Percentiles rank a stretch among this genome's conserved stretches.
Conservation (phyloP, 768 basidiomycete species). For the Leucocoprinus birnbaumii region DNA sequence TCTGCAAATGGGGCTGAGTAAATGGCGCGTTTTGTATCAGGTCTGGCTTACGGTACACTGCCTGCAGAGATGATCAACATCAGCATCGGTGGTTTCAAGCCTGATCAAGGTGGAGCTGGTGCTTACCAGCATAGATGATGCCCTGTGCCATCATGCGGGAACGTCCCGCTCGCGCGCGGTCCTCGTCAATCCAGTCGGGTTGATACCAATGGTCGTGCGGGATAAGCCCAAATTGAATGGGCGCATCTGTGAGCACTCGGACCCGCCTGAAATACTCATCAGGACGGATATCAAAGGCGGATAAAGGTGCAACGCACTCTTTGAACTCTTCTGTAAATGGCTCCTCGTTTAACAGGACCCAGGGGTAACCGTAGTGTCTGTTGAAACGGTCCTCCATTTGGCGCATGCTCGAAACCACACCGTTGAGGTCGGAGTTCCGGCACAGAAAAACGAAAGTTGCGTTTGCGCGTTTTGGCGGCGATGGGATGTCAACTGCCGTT, state of each 20-base stretch:
- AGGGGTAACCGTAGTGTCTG: constrained; percentile 69
- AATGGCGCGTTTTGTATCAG: not conserved
- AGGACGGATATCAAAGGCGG: not conserved
- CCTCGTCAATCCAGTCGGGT: constrained; percentile 79
- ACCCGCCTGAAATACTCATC: constrained; percentile 39
- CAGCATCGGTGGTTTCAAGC: constrained; percentile 5
- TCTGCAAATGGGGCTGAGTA: constrained; percentile 24
- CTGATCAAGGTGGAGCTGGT: constrained; percentile 12
- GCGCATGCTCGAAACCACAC: constrained; percentile 54
- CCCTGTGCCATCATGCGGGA: constrained; percentile 59
- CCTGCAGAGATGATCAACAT: constrained; percentile 34
- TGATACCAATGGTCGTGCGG: constrained; percentile 76
- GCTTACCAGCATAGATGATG: constrained; percentile 59
- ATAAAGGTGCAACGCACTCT: constrained; percentile 30
- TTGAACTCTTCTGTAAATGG: constrained; percentile 75
- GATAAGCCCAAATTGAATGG: constrained; percentile 69
- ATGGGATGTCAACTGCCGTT: not conserved
- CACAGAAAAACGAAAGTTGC: constrained; percentile 80
- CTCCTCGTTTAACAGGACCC: constrained; percentile 84
- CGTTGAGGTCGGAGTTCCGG: constrained; percentile 49
- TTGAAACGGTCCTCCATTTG: constrained; percentile 87
- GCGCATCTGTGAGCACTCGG: constrained; percentile 51
- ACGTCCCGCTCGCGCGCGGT: constrained; percentile 54
- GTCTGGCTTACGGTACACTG: constrained; percentile 61
- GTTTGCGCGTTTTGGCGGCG: constrained; percentile 45